These are phyloP conservation scores for Drosera spatulata DNA, from an alignment of 179 eudicot genomes.

Conservation along the genomic window DNA sequence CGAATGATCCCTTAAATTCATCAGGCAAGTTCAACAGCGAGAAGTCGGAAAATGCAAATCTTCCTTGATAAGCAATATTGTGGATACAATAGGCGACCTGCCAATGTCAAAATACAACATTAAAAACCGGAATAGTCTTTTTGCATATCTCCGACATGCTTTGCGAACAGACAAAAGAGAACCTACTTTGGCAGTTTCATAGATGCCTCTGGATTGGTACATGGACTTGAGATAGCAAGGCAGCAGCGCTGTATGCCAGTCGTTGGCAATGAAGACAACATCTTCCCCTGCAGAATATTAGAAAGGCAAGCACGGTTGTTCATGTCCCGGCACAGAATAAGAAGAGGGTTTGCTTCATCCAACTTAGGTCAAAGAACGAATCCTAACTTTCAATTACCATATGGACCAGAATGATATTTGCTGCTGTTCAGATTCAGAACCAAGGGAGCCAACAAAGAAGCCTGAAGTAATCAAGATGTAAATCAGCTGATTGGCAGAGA, in stretches of 20 bases:
- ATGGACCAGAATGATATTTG: constrained; percentile 58
- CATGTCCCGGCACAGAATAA: background rate
- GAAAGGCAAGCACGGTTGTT: background rate
- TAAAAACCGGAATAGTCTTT: background rate
- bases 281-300: constrained; percentile 41
- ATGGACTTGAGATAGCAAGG: constrained; percentile 64
- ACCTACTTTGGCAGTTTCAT: constrained; percentile 47
- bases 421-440: constrained; percentile 48
- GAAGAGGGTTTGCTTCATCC: background rate
- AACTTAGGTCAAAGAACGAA: background rate
- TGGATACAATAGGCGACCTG: constrained; percentile 74
- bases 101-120: background rate
- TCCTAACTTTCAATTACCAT: constrained; percentile 25
- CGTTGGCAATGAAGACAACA: constrained; percentile 67
- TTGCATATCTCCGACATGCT: background rate
- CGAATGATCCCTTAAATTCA: constrained; percentile 43
- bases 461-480: constrained; percentile 21
- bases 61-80: constrained; percentile 74
- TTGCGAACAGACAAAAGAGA: background rate
- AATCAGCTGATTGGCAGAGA: background rate
- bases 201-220: constrained; percentile 46
- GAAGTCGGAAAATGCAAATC: constrained; percentile 48
- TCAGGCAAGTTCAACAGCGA: constrained; percentile 44
- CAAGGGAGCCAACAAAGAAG: constrained; percentile 72
- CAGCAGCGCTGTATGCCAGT: constrained; percentile 75